A percentile compares a stretch with the other conserved stretches of the same genome.
These are phyloP conservation scores for Globisporangium rhizosaccharum DNA, from an alignment of 352 stramenopile species.

Conservation along the genomic window DNA sequence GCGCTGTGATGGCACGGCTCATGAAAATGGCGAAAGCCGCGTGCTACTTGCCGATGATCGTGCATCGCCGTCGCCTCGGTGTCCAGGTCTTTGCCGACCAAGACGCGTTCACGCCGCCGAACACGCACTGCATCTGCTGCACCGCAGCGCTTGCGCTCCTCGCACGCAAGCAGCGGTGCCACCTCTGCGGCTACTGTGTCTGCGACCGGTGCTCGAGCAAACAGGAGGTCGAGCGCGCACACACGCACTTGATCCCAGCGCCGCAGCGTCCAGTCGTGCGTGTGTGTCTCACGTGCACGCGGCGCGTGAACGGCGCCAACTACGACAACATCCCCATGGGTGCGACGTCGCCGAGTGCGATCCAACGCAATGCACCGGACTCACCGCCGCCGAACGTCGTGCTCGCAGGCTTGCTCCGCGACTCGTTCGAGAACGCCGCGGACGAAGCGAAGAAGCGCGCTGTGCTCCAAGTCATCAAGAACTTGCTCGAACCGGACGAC, in stretches of 20 bases:
- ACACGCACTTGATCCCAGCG: conserved; percentile 17
- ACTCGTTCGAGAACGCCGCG: conserved; percentile 32
- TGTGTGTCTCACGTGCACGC: conserved; percentile 50
- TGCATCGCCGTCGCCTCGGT: conserved; percentile 25
- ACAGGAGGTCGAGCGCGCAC: conserved; percentile 28
- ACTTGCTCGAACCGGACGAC: conserved; percentile 31
- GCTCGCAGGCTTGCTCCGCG: conserved; percentile 33
- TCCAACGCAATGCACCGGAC: conserved; percentile 20
- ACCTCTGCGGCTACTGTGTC: conserved; percentile 55
- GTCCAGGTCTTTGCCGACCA: conserved; percentile 30
- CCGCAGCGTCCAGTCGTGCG: conserved; percentile 21
- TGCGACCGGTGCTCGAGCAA: conserved; percentile 41
- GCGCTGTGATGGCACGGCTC: conserved; percentile 20
- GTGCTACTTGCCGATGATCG: conserved; percentile 22
- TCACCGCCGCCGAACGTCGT: conserved; percentile 17
- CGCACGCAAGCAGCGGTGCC: conserved; percentile 33
- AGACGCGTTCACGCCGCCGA: conserved; percentile 16
- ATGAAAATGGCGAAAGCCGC: conserved; percentile 35
- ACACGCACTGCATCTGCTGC: conserved; percentile 29
- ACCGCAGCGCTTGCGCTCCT: conserved; percentile 17
- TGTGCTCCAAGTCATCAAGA: conserved; percentile 46
- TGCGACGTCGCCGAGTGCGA: conserved; percentile 14
- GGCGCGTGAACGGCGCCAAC: conserved; percentile 45
- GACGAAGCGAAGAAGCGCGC: conserved; percentile 21
- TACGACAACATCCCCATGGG: conserved; percentile 36